Conservation (phyloP, 2,329 filamentous ascomycete genomes). For the Hyphodiscus sp. region DNA sequence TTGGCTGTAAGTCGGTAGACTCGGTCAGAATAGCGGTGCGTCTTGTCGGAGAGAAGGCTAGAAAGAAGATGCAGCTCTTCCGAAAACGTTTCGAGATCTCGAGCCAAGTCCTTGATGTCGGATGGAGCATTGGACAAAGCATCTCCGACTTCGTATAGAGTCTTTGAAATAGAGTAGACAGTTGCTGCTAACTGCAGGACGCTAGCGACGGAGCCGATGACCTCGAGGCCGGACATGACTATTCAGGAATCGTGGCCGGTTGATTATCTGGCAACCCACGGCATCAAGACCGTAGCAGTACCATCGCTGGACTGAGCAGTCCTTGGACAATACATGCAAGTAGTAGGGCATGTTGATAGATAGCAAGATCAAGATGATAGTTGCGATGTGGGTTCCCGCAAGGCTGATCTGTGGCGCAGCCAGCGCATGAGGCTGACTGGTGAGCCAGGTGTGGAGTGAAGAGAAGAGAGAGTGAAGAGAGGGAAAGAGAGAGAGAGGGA, state of each 20-base stretch:
- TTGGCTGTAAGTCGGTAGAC: conserved; percentile 14
- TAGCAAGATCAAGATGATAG: not conserved
- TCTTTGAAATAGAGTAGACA: conserved; percentile 15
- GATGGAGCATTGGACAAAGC: conserved; percentile 14
- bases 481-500: no score
- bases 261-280: not conserved
- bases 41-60: conserved; percentile 10
- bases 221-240: conserved; percentile 6
- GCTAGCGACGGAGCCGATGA: conserved; percentile 11
- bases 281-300: not conserved
- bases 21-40: conserved; percentile 10
- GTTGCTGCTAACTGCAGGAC: conserved; percentile 13
- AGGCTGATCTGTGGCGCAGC: not conserved
- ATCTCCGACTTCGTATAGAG: conserved; percentile 11
- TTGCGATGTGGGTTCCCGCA: not conserved
- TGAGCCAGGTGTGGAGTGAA: no score
- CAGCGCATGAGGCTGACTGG: not conserved
- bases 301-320: not conserved
- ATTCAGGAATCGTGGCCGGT: not conserved
- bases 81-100: conserved; percentile 15
- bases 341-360: not conserved
- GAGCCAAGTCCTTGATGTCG: conserved; percentile 17
- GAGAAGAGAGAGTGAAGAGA: no score
- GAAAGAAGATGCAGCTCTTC: conserved; percentile 11
- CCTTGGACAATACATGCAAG: not conserved